Evolutionary conservation across 2,329 filamentous ascomycete species (phyloP).

Genomic region (Nigrograna mackinnonii): DNA sequence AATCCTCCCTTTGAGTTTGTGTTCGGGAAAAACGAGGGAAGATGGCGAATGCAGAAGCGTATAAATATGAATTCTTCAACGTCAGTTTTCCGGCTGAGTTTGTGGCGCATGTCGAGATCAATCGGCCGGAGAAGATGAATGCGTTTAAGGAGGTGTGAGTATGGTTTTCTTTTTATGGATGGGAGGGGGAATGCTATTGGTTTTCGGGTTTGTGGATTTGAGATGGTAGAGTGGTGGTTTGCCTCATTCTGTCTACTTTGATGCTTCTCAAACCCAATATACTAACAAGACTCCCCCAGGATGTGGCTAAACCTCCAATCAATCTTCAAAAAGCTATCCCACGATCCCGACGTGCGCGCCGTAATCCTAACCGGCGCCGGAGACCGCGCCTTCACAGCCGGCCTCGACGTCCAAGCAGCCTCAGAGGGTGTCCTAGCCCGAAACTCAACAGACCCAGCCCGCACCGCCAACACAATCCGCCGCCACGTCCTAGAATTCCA

Average conservation of each 20-base stretch:
- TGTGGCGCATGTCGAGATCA: slow-evolving; percentile 91
- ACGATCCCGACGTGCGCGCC: slow-evolving; percentile 72
- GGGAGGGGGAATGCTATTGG: no score
- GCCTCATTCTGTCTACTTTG: neutral
- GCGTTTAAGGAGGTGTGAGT: slow-evolving; percentile 73
- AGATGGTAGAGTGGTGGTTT: neutral
- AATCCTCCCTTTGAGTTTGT: no score
- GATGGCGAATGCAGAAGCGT: slow-evolving; percentile 35
- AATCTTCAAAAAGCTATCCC: slow-evolving; percentile 74
- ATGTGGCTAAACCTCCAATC: slow-evolving; percentile 84
- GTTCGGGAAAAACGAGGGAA: no score
- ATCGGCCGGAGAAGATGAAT: slow-evolving; percentile 84
- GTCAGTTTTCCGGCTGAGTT: slow-evolving; percentile 71
- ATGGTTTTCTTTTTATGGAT: neutral
- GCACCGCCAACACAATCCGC: slow-evolving; percentile 59
- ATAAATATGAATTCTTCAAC: slow-evolving; percentile 69
- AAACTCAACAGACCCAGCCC: slow-evolving; percentile 59
- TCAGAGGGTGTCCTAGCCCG: slow-evolving; percentile 52
- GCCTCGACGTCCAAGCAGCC: slow-evolving; percentile 78
- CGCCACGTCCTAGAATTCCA: slow-evolving; percentile 81
- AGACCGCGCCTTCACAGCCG: slow-evolving; percentile 81
- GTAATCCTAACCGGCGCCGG: slow-evolving; percentile 82
- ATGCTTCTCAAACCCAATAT: neutral
- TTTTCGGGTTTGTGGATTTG: neutral
- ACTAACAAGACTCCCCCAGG: slow-evolving; percentile 33